These are phyloP conservation scores for Fusarium graminum DNA, from an alignment of 2,329 filamentous ascomycete species.

Conservation along the genomic window DNA sequence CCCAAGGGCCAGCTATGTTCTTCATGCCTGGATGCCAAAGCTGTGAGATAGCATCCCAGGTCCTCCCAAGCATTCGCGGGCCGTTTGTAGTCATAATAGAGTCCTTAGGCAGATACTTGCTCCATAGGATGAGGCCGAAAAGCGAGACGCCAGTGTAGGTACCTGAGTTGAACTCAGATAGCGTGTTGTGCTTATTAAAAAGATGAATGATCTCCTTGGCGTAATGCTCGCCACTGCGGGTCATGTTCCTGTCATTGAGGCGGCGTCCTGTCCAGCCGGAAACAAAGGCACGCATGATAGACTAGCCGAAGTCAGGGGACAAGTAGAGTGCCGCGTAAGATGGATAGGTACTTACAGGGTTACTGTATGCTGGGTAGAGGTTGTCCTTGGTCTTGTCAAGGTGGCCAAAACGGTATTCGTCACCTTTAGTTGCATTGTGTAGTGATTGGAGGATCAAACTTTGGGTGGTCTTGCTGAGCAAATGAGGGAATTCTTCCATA, in stretches of 20 bases:
- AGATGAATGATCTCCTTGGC: conserved; percentile 68
- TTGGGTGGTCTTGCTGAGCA: conserved; percentile 56
- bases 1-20: conserved; percentile 75
- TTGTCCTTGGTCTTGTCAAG: conserved; percentile 67
- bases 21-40: conserved; percentile 71
- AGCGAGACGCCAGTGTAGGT: conserved; percentile 74
- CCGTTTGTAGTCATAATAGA: conserved; percentile 67
- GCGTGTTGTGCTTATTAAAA: conserved; percentile 66
- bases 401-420: conserved; percentile 72
- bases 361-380: conserved; percentile 72
- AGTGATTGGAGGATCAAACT: conserved; percentile 65
- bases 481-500: conserved; percentile 68
- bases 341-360: conserved; percentile 56
- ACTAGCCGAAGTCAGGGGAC: not conserved
- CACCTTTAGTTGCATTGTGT: conserved; percentile 67
- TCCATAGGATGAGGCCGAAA: conserved; percentile 69
- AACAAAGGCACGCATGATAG: conserved; percentile 73
- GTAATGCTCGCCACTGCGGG: conserved; percentile 66
- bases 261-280: conserved; percentile 70
- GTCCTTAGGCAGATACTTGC: conserved; percentile 67
- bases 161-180: conserved; percentile 73
- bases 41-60: conserved; percentile 64
- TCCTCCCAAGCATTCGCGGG: conserved; percentile 63
- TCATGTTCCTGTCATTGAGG: conserved; percentile 70
- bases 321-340: rapidly evolving